A percentile compares a stretch with the other conserved stretches of the same genome.
Evolutionary conservation across 2,329 filamentous ascomycete species (phyloP).

Genomic region (Xylariaceae sp.): DNA sequence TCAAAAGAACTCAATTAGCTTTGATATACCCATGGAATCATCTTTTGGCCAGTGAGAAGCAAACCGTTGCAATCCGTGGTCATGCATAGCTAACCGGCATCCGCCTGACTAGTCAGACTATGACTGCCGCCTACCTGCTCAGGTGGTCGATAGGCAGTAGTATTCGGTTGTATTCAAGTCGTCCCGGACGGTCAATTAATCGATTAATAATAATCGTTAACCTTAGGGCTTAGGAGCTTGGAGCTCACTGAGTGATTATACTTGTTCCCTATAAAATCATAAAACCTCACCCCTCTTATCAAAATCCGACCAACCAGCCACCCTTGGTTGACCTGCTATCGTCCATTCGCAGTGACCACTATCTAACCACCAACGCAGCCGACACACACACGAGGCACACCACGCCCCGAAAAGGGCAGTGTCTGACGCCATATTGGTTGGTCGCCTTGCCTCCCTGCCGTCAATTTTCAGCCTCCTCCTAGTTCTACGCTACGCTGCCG

Average conservation of each 20-base stretch:
- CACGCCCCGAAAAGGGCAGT: constrained; percentile 14
- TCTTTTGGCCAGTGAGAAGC: neutral
- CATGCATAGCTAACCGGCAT: neutral
- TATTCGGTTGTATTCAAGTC: no score
- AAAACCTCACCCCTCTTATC: constrained; percentile 8
- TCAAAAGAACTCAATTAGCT: neutral
- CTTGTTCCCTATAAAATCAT: neutral
- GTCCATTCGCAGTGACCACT: constrained; percentile 5
- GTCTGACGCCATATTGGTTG: constrained; percentile 19
- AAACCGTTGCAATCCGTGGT: neutral
- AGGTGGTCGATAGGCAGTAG: no score
- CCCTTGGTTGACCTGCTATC: neutral
- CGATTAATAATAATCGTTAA: neutral
- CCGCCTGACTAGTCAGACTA: no score
- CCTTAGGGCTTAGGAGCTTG: constrained; percentile 10
- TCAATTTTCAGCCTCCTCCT: neutral
- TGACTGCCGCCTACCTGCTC: no score
- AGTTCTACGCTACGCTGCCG: neutral
- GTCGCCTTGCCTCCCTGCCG: constrained; percentile 9
- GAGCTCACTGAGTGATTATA: neutral
- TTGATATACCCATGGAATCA: neutral
- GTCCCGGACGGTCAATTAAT: no score
- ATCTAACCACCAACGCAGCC: constrained; percentile 4
- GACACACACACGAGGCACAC: constrained; percentile 6
- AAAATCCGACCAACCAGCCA: constrained; percentile 16